Conservation (phyloP, 768 basidiomycete species). For the Cantharellus cinnabarinus region DNA sequence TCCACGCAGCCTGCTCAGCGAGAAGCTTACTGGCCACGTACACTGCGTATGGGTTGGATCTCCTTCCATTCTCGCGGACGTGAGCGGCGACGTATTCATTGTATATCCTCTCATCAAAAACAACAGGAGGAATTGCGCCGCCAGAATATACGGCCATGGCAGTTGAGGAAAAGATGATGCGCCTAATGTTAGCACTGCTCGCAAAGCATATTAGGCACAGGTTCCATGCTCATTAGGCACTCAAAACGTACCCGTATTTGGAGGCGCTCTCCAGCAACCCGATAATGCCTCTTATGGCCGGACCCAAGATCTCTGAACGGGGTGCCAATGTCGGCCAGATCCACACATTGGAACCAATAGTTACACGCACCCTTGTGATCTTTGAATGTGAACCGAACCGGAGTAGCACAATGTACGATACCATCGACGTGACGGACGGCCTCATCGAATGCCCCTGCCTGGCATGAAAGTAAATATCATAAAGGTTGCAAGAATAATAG, state of each 20-base stretch:
- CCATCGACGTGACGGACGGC: conserved; percentile 22
- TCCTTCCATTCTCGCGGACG: conserved; percentile 3
- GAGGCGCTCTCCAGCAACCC: conserved; percentile 16
- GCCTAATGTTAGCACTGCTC: conserved; percentile 13
- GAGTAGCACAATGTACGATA: conserved; percentile 16
- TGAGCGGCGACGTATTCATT: conserved; percentile 12
- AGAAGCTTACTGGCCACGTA: conserved; percentile 11
- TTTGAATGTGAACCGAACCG: conserved; percentile 12
- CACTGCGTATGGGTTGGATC: conserved; percentile 15
- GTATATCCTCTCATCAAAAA: background rate
- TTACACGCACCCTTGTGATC: conserved; percentile 8
- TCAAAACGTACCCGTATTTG: conserved; percentile 10
- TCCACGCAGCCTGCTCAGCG: conserved; percentile 10
- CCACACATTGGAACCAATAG: background rate
- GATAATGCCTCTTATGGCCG: conserved; percentile 19
- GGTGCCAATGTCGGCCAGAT: background rate
- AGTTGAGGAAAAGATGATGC: conserved; percentile 19
- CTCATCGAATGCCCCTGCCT: conserved; percentile 20
- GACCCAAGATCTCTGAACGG: conserved; percentile 16
- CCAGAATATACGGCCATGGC: conserved; percentile 16
- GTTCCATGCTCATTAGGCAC: too few relatives aligned
- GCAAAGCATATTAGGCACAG: too few relatives aligned
- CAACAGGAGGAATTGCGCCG: conserved; percentile 1
- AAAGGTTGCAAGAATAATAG: background rate
- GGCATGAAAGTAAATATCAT: background rate